Percentiles rank a stretch among this genome's conserved stretches.
These are phyloP conservation scores for Candida silvatica DNA, from an alignment of 805 yeast species.

Conservation along the genomic window DNA sequence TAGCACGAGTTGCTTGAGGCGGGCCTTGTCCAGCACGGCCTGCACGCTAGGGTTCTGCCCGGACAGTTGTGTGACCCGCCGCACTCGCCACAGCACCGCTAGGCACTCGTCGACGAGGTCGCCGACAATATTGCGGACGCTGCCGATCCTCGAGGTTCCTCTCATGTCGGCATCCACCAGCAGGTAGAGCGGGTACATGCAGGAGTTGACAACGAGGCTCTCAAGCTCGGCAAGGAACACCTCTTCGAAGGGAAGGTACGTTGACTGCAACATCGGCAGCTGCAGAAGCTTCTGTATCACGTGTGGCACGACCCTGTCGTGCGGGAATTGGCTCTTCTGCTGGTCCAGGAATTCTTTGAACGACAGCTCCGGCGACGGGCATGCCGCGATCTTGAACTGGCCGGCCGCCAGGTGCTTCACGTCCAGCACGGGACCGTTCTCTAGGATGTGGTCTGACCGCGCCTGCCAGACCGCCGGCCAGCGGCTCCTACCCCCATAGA, in stretches of 20 bases:
- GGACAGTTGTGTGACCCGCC: slow-evolving; percentile 4
- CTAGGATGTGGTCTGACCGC: slow-evolving; percentile 12
- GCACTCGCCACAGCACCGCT: slow-evolving; percentile 5
- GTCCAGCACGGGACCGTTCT: slow-evolving; percentile 11
- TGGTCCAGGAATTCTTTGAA: neutral
- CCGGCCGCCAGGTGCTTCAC: slow-evolving; percentile 17
- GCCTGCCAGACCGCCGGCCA: slow-evolving; percentile 18
- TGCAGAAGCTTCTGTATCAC: slow-evolving; percentile 7
- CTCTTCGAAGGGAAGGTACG: slow-evolving; percentile 14
- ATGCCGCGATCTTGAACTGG: slow-evolving; percentile 12
- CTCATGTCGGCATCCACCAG: slow-evolving; percentile 6
- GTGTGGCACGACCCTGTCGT: slow-evolving; percentile 10
- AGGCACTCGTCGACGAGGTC: slow-evolving; percentile 11
- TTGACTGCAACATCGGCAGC: slow-evolving; percentile 11
- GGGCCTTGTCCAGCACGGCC: slow-evolving; percentile 9
- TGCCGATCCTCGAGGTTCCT: neutral
- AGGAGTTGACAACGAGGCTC: slow-evolving; percentile 14
- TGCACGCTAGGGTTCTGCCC: too few species aligned
- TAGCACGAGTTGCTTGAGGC: slow-evolving; percentile 8
- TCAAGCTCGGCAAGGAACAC: slow-evolving; percentile 14
- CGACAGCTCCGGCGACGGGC: slow-evolving; percentile 7
- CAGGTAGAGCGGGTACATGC: slow-evolving; percentile 11
- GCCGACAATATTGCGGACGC: slow-evolving; percentile 6
- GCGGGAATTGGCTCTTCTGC: slow-evolving; percentile 8
- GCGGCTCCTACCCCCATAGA: slow-evolving; percentile 3